phyloP scores from a whole-genome alignment of 2,329 filamentous ascomycete species.

The Claviceps africana region DNA sequence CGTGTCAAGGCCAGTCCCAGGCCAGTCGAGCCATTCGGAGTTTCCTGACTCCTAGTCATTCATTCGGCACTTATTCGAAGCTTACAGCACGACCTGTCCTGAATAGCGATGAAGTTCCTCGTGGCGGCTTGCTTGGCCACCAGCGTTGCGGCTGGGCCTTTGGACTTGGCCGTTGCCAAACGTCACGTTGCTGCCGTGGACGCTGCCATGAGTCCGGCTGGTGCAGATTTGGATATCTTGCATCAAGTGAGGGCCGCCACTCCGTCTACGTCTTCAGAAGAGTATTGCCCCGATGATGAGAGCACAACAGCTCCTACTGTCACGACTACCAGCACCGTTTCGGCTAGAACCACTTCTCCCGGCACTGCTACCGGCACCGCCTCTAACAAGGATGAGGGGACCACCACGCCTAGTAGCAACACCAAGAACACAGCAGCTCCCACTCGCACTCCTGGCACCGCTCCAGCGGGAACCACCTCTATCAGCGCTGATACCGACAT shows the following conservation, averaged over 20 bases:
- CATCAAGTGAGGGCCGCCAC: neutral
- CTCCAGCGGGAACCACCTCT: neutral
- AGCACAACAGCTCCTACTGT: neutral
- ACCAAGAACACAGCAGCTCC: neutral
- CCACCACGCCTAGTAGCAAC: neutral
- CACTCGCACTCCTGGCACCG: too few species aligned
- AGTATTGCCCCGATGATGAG: neutral
- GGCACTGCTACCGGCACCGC: too few species aligned
- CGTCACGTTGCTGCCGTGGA: neutral
- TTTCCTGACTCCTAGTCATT: constrained; percentile 3
- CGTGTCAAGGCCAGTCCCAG: neutral
- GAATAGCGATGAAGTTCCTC: constrained; percentile 3
- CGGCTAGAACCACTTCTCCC: neutral
- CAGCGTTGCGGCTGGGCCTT: constrained; percentile 1
- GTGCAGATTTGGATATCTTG: neutral
- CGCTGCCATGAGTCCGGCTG: neutral
- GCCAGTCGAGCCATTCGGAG: constrained; percentile 1
- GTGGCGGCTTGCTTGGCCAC: constrained; percentile 3
- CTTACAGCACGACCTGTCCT: neutral
- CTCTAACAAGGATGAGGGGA: too few species aligned
- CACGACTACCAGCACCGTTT: neutral
- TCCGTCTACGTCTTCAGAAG: neutral
- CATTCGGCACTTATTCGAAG: neutral
- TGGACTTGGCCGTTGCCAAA: neutral
- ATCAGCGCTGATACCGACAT: neutral